Evolutionary conservation across 1,284 basidiomycete species (phyloP).

Genomic region (Phenoliferia sp.): DNA sequence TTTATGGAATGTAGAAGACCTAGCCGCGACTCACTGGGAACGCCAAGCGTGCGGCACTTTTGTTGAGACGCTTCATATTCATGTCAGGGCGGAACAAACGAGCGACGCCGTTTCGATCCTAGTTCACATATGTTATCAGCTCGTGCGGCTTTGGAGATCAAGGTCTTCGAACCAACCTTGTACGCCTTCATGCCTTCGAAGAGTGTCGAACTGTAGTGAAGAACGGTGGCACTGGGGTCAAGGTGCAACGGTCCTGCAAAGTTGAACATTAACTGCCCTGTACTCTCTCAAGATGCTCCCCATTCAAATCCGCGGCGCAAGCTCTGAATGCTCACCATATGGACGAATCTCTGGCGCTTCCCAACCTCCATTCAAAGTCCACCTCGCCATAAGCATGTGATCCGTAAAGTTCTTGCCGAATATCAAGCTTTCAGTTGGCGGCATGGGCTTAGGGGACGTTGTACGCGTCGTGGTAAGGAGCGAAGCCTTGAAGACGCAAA

Average conservation of each 20-base stretch:
- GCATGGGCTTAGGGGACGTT: too few species aligned
- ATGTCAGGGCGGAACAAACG: conserved; percentile 94
- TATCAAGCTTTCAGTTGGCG: too few species aligned
- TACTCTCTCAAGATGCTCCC: too few species aligned
- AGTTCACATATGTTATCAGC: conserved; percentile 58
- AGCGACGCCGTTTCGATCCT: conserved; percentile 68
- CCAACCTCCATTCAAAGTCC: conserved; percentile 73
- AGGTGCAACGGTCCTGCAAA: conserved; percentile 71
- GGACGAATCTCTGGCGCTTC: conserved; percentile 76
- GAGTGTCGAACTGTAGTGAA: conserved; percentile 75
- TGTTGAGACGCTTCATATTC: conserved; percentile 45
- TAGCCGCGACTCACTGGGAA: conserved; percentile 52
- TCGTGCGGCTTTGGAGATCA: background rate
- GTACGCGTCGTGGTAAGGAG: too few species aligned
- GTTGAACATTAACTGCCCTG: too few species aligned
- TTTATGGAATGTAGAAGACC: background rate
- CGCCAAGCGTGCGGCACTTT: conserved; percentile 62
- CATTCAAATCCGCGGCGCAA: too few species aligned
- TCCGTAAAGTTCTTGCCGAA: conserved; percentile 61
- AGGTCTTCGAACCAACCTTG: background rate
- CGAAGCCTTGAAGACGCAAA: too few species aligned
- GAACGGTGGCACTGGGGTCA: conserved; percentile 72
- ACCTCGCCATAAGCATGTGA: conserved; percentile 70
- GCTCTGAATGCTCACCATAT: too few species aligned
- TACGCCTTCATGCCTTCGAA: conserved; percentile 55